These are phyloP conservation scores for Blastomyces parvus DNA, from an alignment of 2,329 filamentous ascomycete genomes.

Conservation along the genomic window DNA sequence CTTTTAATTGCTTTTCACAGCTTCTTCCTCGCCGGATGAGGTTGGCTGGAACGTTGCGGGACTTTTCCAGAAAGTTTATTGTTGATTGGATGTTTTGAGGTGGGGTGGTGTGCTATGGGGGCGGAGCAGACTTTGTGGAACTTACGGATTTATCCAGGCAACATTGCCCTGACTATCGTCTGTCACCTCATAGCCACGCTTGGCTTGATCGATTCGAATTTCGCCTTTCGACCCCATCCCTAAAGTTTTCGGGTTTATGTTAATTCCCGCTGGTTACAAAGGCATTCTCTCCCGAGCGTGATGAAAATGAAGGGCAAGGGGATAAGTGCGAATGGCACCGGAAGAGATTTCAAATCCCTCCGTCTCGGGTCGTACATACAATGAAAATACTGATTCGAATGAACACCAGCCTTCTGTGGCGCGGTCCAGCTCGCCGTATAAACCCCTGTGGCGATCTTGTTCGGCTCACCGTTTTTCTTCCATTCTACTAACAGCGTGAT, in stretches of 20 bases:
- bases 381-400: slow-evolving; percentile 95
- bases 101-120: neutral
- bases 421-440: slow-evolving; percentile 95
- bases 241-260: slow-evolving; percentile 14
- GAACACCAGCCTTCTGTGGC: slow-evolving; percentile 84
- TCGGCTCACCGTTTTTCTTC: slow-evolving; percentile 60
- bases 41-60: neutral
- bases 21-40: neutral
- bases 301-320: neutral
- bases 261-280: neutral
- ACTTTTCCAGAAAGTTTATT: neutral
- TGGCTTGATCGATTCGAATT: slow-evolving; percentile 83
- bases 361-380: slow-evolving; percentile 35
- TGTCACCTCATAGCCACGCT: slow-evolving; percentile 90
- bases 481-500: slow-evolving; percentile 86
- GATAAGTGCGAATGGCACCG: neutral
- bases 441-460: slow-evolving; percentile 70
- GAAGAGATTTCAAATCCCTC: neutral
- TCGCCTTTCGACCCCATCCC: slow-evolving; percentile 74
- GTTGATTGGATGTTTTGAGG: slow-evolving; percentile 1
- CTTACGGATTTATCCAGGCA: slow-evolving; percentile 75
- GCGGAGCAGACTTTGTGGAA: slow-evolving; percentile 13
- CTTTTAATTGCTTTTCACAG: neutral
- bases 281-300: neutral
- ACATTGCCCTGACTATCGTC: slow-evolving; percentile 59